A percentile compares a stretch with the other conserved stretches of the same genome.
phyloP scores from a whole-genome alignment of 306 rosid species.

The Sindora glabra region DNA sequence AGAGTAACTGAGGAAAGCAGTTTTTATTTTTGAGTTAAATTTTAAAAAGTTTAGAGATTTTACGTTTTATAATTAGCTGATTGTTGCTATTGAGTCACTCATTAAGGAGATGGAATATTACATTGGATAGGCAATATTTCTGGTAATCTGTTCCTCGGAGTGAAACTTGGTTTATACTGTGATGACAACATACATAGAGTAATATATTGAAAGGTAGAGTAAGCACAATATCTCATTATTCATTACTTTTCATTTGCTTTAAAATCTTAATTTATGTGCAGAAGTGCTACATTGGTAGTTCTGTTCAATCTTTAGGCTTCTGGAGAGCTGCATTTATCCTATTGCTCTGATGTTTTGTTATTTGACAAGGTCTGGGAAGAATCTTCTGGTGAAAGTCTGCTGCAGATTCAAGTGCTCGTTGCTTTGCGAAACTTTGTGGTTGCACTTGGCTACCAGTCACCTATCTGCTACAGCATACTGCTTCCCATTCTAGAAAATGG shows the following conservation, averaged over 20 bases:
- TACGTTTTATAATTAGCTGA: constrained; percentile 1
- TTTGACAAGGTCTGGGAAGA: constrained; percentile 82
- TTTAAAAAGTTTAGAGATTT: background rate
- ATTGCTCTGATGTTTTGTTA: background rate
- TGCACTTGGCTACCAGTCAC: constrained; percentile 81
- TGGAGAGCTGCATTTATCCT: background rate
- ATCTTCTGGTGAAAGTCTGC: constrained; percentile 86
- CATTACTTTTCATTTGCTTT: no score
- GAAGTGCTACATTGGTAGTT: no score
- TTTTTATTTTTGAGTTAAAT: no score
- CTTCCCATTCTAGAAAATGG: constrained; percentile 81
- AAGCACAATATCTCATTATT: background rate
- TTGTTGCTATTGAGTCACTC: constrained; percentile 2
- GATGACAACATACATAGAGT: no score
- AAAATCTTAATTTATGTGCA: no score
- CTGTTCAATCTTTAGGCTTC: background rate
- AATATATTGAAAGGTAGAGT: background rate
- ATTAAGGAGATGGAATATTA: background rate
- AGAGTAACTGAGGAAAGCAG: no score
- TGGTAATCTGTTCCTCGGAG: no score
- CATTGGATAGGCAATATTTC: no score
- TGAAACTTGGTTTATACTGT: no score
- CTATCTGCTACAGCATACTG: constrained; percentile 71
- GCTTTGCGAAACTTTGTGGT: constrained; percentile 86
- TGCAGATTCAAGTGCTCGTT: constrained; percentile 90